Evolutionary conservation across 1,284 basidiomycete genomes (phyloP).

Genomic region (Agroathelia rolfsii): DNA sequence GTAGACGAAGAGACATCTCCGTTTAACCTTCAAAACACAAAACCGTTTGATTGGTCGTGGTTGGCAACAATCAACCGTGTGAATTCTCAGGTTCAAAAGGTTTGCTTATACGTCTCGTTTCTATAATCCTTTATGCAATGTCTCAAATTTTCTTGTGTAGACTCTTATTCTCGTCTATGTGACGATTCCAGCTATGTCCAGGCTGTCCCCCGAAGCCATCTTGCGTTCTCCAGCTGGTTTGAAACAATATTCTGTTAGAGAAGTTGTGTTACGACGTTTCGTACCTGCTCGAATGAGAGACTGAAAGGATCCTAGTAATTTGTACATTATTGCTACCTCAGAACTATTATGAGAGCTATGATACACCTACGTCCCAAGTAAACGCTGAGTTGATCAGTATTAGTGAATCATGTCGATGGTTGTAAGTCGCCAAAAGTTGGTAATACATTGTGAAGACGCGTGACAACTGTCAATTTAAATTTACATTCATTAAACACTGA

Average conservation of each 20-base stretch:
- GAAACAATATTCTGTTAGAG: constrained; percentile 67
- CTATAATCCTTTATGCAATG: constrained; percentile 4
- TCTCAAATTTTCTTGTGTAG: constrained; percentile 31
- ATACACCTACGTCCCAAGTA: no score
- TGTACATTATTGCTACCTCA: no score
- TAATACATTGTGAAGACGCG: no score
- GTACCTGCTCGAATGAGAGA: constrained; percentile 90
- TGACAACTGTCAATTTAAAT: no score
- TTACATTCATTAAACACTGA: no score
- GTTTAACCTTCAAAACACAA: constrained; percentile 50
- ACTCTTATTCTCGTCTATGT: constrained; percentile 87
- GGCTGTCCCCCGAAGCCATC: constrained; percentile 37
- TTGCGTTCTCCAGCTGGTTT: constrained; percentile 66
- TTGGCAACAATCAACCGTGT: constrained; percentile 95
- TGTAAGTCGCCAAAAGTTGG: no score
- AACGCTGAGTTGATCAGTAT: no score
- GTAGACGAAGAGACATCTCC: constrained; percentile 56
- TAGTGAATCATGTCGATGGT: no score
- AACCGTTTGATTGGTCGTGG: constrained; percentile 90
- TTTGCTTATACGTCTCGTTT: constrained; percentile 17
- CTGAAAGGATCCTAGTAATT: no score
- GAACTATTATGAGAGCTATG: no score
- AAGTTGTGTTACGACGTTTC: constrained; percentile 81
- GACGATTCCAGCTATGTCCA: constrained; percentile 69
- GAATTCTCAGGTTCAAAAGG: constrained; percentile 96